Evolutionary conservation across 495 filamentous ascomycete species (phyloP), one percentile per base, ranked within the genome.

Genomic region (Hyaloscypha finlandica): DNA sequence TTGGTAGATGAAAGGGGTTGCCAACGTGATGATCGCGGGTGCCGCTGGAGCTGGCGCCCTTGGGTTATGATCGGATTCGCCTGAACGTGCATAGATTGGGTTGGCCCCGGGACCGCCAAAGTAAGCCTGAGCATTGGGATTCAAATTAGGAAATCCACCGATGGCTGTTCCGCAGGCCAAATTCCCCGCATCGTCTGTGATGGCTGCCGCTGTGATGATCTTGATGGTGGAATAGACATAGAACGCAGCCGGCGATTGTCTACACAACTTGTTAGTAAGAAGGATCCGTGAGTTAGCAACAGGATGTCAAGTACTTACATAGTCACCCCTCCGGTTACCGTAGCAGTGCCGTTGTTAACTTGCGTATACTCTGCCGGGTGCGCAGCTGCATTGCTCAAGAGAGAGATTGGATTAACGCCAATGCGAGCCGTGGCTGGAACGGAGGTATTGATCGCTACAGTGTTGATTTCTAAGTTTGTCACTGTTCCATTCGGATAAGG

Each of bases 211-310:
- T 12, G 55, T 65, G 39, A 69, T 65, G 32, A 69, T 37, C 31
- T 61, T 64, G 25, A 69, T 20, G 5, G 67, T 69, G 6, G 55
- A 53, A 35, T 69, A 69, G 6, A 69, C 62, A 29, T 55, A 65
- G 39, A 69, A 69, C n/a, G 67, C 67, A 3, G 61, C 67, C 2
- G 67, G 67, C 11, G 61, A 69, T 59, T 42, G 54, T 45, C 64
- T 66, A 25, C 2, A 61, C 12, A 8, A 30, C 3, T 6, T 32
- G 2, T 32, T 22, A 51, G 3, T n/a, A 16, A 11, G 52, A 25
- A 48, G 25, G 25, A 30, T 55, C 6, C 5, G 4, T 59, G 30
- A 59, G 12, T 14, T 11, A 37, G 5, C 8, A 25, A 25, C 25
- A 25, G 25, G 25, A n/a, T 16, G 6, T 20, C 6, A 35, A 20